Evolutionary conservation across 1,139 yeast genomes (phyloP).

Genomic region (Saccharomyces hybrid): DNA sequence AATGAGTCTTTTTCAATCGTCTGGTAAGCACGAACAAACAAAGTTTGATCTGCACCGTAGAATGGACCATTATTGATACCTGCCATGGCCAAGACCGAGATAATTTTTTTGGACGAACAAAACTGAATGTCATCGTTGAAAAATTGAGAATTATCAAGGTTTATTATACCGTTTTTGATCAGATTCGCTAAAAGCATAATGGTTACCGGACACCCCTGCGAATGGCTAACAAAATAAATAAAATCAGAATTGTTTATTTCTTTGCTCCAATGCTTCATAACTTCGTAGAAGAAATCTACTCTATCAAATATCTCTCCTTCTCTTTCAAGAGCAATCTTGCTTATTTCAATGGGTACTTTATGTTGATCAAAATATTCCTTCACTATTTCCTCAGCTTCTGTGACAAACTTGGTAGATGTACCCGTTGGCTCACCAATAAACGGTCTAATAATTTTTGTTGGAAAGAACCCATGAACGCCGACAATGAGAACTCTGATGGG

Average conservation of each 20-base stretch:
- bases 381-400: conserved; percentile 75
- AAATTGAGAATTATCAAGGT: conserved; percentile 20
- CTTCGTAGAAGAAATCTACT: conserved; percentile 69
- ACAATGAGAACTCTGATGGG: conserved; percentile 45
- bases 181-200: conserved; percentile 66
- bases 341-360: conserved; percentile 52
- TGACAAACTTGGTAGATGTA: conserved; percentile 77
- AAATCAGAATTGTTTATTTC: conserved; percentile 74
- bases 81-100: conserved; percentile 88
- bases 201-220: conserved; percentile 93
- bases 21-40: conserved; percentile 80
- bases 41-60: conserved; percentile 76
- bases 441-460: conserved; percentile 76
- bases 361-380: conserved; percentile 60
- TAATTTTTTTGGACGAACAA: conserved; percentile 39
- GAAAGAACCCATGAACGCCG: conserved; percentile 95
- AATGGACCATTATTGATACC: conserved; percentile 93
- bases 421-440: conserved; percentile 91
- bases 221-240: conserved; percentile 83
- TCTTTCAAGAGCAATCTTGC: conserved; percentile 85
- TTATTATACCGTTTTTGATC: conserved; percentile 59
- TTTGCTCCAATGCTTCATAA: conserved; percentile 60
- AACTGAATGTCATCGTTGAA: conserved; percentile 16
- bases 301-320: conserved; percentile 87
- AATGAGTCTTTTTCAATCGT: conserved; percentile 84